Conservation (phyloP, 352 stramenopile genomes). For the Phytophthora pistaciae region DNA sequence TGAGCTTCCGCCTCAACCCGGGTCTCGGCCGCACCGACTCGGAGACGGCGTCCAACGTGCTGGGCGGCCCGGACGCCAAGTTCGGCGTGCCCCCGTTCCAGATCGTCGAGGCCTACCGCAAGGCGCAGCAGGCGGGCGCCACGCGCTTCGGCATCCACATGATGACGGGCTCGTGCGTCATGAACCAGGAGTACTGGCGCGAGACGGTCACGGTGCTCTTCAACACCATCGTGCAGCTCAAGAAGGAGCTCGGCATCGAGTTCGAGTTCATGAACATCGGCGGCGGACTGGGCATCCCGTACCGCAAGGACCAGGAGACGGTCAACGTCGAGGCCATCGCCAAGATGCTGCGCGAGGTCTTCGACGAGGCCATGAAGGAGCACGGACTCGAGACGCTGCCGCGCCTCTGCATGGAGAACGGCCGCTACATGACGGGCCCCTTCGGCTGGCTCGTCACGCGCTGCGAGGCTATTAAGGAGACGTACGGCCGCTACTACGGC, state of each 20-base stretch:
- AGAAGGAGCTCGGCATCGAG: constrained; percentile 85
- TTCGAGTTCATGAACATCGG: constrained; percentile 95
- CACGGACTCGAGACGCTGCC: constrained; percentile 71
- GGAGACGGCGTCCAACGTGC: constrained; percentile 90
- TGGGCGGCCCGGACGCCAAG: constrained; percentile 90
- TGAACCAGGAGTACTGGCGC: constrained; percentile 91
- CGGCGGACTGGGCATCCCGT: constrained; percentile 89
- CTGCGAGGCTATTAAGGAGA: constrained; percentile 89
- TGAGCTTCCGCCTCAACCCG: constrained; percentile 91
- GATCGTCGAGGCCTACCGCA: constrained; percentile 89
- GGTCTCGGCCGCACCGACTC: constrained; percentile 89
- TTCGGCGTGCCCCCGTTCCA: constrained; percentile 90
- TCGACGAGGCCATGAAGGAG: constrained; percentile 77
- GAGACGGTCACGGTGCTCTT: constrained; percentile 89
- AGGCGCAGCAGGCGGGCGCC: constrained; percentile 77
- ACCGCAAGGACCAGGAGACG: constrained; percentile 74
- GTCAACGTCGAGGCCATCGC: constrained; percentile 79
- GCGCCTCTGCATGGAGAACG: constrained; percentile 91
- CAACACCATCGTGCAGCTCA: constrained; percentile 80
- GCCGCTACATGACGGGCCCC: constrained; percentile 89
- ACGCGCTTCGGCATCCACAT: constrained; percentile 93
- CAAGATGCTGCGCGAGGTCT: constrained; percentile 80
- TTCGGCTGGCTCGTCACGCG: constrained; percentile 88
- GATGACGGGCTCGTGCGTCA: constrained; percentile 93
- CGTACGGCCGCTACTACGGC: constrained; percentile 88